phyloP scores from a whole-genome alignment of 495 filamentous ascomycete species.

The Xylaria curta region DNA sequence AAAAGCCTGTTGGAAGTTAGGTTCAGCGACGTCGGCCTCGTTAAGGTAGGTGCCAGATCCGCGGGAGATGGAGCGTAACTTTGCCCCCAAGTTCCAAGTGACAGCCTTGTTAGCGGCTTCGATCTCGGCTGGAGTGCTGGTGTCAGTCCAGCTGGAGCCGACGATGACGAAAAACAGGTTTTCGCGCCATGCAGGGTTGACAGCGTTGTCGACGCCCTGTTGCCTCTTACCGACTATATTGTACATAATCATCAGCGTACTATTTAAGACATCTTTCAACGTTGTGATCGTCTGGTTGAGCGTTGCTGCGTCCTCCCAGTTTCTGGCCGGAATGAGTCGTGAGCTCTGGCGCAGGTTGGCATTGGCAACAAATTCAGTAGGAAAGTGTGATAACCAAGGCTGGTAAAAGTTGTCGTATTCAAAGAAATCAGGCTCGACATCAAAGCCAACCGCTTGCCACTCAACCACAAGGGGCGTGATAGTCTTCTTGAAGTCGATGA shows the following conservation, averaged over 20 bases:
- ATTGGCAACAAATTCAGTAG: constrained; percentile 51
- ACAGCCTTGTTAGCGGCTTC: constrained; percentile 52
- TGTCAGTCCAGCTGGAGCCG: constrained; percentile 44
- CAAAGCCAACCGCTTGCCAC: constrained; percentile 42
- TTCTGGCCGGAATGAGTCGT: constrained; percentile 51
- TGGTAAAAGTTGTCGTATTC: constrained; percentile 56
- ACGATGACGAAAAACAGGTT: constrained; percentile 52
- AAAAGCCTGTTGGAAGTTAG: constrained; percentile 64
- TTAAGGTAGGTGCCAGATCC: constrained; percentile 50
- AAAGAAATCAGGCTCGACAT: constrained; percentile 50
- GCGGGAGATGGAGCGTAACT: constrained; percentile 47
- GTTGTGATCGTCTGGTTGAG: constrained; percentile 50
- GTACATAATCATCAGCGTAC: constrained; percentile 56
- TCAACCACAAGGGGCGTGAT: constrained; percentile 55
- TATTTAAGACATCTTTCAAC: constrained; percentile 48
- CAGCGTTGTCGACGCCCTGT: constrained; percentile 40
- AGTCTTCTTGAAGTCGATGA: constrained; percentile 49
- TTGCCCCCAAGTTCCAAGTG: constrained; percentile 55
- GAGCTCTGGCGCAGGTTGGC: constrained; percentile 47
- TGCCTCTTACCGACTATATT: constrained; percentile 54
- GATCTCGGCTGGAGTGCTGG: constrained; percentile 43
- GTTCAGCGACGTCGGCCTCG: constrained; percentile 61
- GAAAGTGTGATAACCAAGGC: constrained; percentile 54
- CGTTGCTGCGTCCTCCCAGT: constrained; percentile 41
- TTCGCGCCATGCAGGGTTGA: constrained; percentile 51